A percentile compares a stretch with the other conserved stretches of the same genome.
Conservation (phyloP, 2,329 filamentous ascomycete genomes). For the Lojkania enalia region DNA sequence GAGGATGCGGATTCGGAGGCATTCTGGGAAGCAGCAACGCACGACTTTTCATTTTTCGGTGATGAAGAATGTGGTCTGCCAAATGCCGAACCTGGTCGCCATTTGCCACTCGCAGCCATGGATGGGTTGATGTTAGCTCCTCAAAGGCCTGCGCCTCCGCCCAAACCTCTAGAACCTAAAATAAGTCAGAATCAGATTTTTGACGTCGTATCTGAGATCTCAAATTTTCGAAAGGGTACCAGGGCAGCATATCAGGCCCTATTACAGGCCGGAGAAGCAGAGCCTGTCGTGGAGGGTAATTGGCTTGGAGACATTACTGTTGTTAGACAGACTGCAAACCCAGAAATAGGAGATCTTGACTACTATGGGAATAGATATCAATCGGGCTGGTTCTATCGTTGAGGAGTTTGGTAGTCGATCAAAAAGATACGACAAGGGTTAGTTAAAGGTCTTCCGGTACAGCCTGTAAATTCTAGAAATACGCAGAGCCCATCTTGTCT, state of each 20-base stretch:
- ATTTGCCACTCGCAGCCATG: constrained; percentile 52
- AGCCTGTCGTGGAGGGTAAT: constrained; percentile 56
- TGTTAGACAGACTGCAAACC: constrained; percentile 50
- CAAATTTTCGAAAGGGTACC: constrained; percentile 57
- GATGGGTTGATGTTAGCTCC: constrained; percentile 45
- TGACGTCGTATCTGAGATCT: constrained; percentile 59
- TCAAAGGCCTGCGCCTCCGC: constrained; percentile 13
- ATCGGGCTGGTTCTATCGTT: constrained; percentile 57
- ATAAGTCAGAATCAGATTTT: constrained; percentile 18
- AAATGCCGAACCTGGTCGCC: constrained; percentile 48
- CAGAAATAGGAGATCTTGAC: constrained; percentile 49
- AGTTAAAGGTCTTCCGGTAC: too few species aligned
- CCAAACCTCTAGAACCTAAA: constrained; percentile 11
- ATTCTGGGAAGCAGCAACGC: constrained; percentile 61
- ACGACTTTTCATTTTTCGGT: constrained; percentile 65
- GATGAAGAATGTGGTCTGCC: constrained; percentile 60
- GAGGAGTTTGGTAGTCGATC: too few species aligned
- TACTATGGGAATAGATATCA: constrained; percentile 60
- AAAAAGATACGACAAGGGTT: too few species aligned
- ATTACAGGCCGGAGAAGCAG: constrained; percentile 27
- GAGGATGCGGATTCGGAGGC: constrained; percentile 63
- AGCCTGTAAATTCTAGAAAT: too few species aligned
- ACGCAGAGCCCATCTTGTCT: too few species aligned
- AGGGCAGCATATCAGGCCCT: constrained; percentile 54
- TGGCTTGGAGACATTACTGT: constrained; percentile 64